Percentiles rank a stretch among this genome's conserved stretches.
These are phyloP conservation scores for Coemansia sp. DNA, from an alignment of 192 early-diverging fungal genomes.

Conservation along the genomic window DNA sequence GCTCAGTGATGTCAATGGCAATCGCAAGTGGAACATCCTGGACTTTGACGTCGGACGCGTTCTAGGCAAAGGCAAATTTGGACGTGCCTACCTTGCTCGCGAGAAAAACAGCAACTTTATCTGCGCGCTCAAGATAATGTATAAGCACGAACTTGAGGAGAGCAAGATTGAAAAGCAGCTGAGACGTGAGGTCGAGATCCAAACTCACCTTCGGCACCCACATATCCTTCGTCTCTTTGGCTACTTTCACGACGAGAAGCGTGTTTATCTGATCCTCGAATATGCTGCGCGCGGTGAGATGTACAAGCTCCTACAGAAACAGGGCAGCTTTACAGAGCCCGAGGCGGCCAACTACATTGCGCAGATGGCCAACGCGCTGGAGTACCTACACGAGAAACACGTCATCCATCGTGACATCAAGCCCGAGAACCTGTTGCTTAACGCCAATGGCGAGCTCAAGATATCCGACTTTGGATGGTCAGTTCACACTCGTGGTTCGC, in stretches of 20 bases:
- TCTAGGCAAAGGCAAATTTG: slow-evolving; percentile 96
- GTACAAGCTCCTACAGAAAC: slow-evolving; percentile 78
- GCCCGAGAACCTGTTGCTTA: slow-evolving; percentile 91
- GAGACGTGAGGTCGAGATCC: slow-evolving; percentile 94
- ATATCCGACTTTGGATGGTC: slow-evolving; percentile 99
- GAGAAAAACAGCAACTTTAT: slow-evolving; percentile 86
- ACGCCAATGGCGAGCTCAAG: slow-evolving; percentile 85
- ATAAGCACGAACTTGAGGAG: slow-evolving; percentile 78
- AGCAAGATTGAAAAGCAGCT: slow-evolving; percentile 85
- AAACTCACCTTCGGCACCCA: slow-evolving; percentile 86
- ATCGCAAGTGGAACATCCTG: slow-evolving; percentile 57
- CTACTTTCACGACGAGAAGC: slow-evolving; percentile 93
- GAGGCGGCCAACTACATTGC: slow-evolving; percentile 84
- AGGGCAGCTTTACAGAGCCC: slow-evolving; percentile 70
- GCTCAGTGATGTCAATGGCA: neutral
- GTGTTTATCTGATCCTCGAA: slow-evolving; percentile 92
- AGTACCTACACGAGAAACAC: slow-evolving; percentile 85
- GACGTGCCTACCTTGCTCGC: slow-evolving; percentile 88
- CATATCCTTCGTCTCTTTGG: slow-evolving; percentile 94
- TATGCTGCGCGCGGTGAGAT: slow-evolving; percentile 94
- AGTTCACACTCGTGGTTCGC: slow-evolving; percentile 77
- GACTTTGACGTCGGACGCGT: slow-evolving; percentile 92
- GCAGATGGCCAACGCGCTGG: slow-evolving; percentile 84
- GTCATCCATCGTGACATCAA: slow-evolving; percentile 98
- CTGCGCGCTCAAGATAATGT: slow-evolving; percentile 90